Evolutionary conservation across 257 asterid species (phyloP).

Genomic region (Lantana camara): DNA sequence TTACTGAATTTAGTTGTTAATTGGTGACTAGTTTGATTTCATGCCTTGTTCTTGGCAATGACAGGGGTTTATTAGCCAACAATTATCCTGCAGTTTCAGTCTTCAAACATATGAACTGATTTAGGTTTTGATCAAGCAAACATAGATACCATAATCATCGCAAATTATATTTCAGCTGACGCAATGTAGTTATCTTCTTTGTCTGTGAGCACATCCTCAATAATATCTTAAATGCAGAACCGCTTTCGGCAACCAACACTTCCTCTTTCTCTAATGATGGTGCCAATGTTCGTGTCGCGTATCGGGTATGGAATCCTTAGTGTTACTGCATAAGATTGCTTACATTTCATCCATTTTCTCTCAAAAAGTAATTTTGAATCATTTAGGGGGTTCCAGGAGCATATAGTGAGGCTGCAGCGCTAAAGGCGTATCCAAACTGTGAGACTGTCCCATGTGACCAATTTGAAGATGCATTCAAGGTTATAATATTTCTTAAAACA

Average conservation of each 20-base stretch:
- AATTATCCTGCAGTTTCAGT: not conserved
- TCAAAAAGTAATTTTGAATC: slow-evolving; percentile 23
- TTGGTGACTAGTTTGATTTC: slow-evolving; percentile 9
- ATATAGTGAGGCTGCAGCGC: slow-evolving; percentile 89
- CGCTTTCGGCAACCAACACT: slow-evolving; percentile 62
- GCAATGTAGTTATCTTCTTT: slow-evolving; percentile 19
- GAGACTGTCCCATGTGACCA: slow-evolving; percentile 96
- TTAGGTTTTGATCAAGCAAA: not conserved
- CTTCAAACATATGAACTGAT: not conserved
- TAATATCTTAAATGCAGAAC: slow-evolving; percentile 54
- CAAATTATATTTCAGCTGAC: not conserved
- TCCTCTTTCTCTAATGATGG: slow-evolving; percentile 46
- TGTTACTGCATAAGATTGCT: not conserved
- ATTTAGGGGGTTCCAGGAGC: slow-evolving; percentile 89
- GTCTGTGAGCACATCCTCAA: not conserved
- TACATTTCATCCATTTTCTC: slow-evolving; percentile 4
- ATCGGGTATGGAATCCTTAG: slow-evolving; percentile 61
- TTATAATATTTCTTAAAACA: slow-evolving; percentile 26
- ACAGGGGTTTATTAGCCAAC: slow-evolving; percentile 2
- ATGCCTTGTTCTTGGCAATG: slow-evolving; percentile 13
- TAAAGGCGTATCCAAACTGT: slow-evolving; percentile 83
- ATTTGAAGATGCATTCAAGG: slow-evolving; percentile 90
- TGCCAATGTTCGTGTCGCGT: slow-evolving; percentile 78
- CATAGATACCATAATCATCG: not conserved
- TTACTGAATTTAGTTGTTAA: not conserved